Evolutionary conservation across 768 basidiomycete genomes (phyloP), one percentile per base, ranked within the genome.

Genomic region (Termitomyces sp.): DNA sequence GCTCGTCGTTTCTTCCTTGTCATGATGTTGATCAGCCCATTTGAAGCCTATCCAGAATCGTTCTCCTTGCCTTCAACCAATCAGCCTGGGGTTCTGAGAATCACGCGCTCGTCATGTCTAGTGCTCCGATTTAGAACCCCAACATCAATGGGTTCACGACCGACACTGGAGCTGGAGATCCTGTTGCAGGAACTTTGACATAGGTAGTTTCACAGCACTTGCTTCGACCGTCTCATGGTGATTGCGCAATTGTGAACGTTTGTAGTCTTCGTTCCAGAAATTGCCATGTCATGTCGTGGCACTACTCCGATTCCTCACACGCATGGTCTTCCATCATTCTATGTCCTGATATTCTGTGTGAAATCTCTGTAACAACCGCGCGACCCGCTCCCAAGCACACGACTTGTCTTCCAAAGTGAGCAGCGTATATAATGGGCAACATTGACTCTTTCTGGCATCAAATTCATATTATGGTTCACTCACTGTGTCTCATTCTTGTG

Each of bases 401-500:
- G 32, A 24, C 20, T 18, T 22, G 42, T 18, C 32, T 22, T 22
- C 10, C 26, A 18, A 9, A 22, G 18, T 5, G 2, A 39, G 13
- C 18, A 47, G 16, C 4, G 18, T 52, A 52, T 52, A 52, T 26
- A 27, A 30, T 20, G 36, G 12, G 50, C 26, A 12, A 53, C 8
- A n/a, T 8, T 16, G 2, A 14, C 30, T 20, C 22, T 20, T 54
- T 24, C 33, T 24, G 27, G 18, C 10, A 42, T 24, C 24, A 34
- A 32, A 27, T 30, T 33, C 8, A 4, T 37, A 44, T 30, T n/a
- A 65, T 65, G 64, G 33, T 56, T 33, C 33, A 54, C 50, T 40
- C 51, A 24, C 24, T 56, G 34, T 37, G 7, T 13, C 32, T 65
- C 44, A 30, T 52, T 46, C 39, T 65, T 20, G 40, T 67, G 36